Evolutionary conservation across 2,329 filamentous ascomycete genomes (phyloP).

Genomic region (Didymellaceae sp.): DNA sequence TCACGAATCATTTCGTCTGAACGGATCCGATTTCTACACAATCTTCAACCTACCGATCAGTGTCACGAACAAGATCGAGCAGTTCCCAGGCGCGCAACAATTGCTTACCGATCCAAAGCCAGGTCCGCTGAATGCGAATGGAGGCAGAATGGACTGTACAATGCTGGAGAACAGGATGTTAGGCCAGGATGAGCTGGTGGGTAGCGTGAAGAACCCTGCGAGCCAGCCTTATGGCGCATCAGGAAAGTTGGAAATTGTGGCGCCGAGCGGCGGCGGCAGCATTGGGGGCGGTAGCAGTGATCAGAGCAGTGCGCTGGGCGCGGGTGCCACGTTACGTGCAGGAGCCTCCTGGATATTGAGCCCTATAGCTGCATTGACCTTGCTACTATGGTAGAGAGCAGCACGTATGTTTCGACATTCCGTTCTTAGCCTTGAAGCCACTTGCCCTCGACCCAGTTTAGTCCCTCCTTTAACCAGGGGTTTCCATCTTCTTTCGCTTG

Average conservation of each 20-base stretch:
- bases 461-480: conserved; percentile 38
- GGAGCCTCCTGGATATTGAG: neutral
- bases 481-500: conserved; percentile 33
- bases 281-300: neutral
- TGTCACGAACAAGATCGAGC: conserved; percentile 68
- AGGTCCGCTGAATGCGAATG: conserved; percentile 43
- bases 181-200: conserved; percentile 29
- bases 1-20: conserved; percentile 72
- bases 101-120: conserved; percentile 42
- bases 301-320: conserved; percentile 2
- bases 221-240: conserved; percentile 29
- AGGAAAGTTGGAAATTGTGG: neutral
- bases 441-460: conserved; percentile 35
- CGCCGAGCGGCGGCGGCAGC: neutral
- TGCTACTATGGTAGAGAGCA: neutral
- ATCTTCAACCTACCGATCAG: conserved; percentile 74
- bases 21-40: conserved; percentile 69
- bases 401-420: neutral
- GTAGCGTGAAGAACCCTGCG: conserved; percentile 44
- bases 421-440: conserved; percentile 25
- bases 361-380: neutral
- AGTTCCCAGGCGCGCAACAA: conserved; percentile 43
- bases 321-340: neutral
- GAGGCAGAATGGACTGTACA: conserved; percentile 41
- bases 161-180: conserved; percentile 39